These are phyloP conservation scores for Cryptomeria japonica DNA, from an alignment of 75 land plant species.

Conservation along the genomic window DNA sequence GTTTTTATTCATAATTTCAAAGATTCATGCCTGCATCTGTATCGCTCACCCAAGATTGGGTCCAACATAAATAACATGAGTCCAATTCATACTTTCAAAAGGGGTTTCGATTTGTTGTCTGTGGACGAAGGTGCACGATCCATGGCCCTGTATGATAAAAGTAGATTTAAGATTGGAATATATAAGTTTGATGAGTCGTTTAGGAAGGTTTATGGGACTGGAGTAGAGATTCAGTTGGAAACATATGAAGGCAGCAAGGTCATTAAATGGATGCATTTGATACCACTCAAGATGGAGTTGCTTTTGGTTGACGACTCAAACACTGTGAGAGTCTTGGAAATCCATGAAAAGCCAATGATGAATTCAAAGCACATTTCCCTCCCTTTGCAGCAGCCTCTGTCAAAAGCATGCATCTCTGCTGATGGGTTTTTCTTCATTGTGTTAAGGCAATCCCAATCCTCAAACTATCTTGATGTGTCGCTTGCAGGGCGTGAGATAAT, in stretches of 20 bases:
- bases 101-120: constrained; percentile 18
- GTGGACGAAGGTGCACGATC: constrained; percentile 26
- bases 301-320: constrained; percentile 27
- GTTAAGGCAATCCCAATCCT: not conserved
- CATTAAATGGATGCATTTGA: constrained; percentile 29
- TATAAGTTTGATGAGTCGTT: constrained; percentile 25
- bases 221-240: constrained; percentile 13
- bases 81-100: constrained; percentile 17
- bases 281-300: constrained; percentile 32
- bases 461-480: not conserved
- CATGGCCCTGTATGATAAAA: constrained; percentile 17
- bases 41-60: constrained; percentile 19
- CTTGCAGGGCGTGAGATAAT: not conserved
- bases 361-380: constrained; percentile 17
- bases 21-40: constrained; percentile 9
- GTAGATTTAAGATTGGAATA: not conserved
- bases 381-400: not conserved
- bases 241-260: constrained; percentile 13
- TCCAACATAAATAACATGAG: not conserved
- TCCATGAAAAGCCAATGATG: constrained; percentile 23
- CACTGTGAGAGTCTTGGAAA: constrained; percentile 23
- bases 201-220: constrained; percentile 16
- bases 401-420: constrained; percentile 30
- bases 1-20: not conserved
- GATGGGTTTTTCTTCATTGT: constrained; percentile 27